Evolutionary conservation across 495 filamentous ascomycete species (phyloP), one percentile per base, ranked within the genome.

Genomic region (Hyaloscypha finlandica): DNA sequence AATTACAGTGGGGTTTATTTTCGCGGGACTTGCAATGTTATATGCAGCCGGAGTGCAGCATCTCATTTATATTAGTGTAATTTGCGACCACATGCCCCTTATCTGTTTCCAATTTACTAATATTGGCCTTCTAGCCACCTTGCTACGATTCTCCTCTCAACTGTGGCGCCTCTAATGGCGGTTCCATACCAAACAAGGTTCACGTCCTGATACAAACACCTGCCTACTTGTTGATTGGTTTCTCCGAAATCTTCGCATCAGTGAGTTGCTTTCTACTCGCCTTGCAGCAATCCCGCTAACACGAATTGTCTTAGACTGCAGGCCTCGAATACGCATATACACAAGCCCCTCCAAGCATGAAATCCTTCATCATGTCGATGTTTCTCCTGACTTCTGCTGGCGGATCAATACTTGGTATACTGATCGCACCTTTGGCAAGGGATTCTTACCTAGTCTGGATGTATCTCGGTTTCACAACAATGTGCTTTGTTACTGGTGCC

Each of bases 341-440:
- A 71, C 92, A 94, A 77, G 90, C 91, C 0, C 92, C 91, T 11
- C 83, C 80, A 64, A 90, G 87, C 76, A 91, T 94, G 89, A 83
- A 89, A 11, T 89, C 86, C n/a, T 83, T 92, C 56, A 85, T 93
- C 20, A 87, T 86, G 68, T 84, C 88, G 8, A 77, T 92, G 42
- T 85, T 84, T 32, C 82, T 92, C 52, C 88, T 92, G 72, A 88
- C 85, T 77, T 88, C 83, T 53, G 91, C 90, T 39, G 81, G 93
- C 74, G 84, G 86, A 0, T 79, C 86, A 20, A 89, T 90, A 20
- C 80, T 94, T 54, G 88, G 87, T 9, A 83, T 91, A 76, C 89
- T 89, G 0, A 78, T 92, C n/a, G 82, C 86, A 16, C 78, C 83
- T 6, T 77, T 92, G 2, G 81, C 86, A n/a, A 79, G 77, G 9